Percentiles rank a stretch among this genome's conserved stretches.
These are phyloP conservation scores for Chlorophyllum brunneum DNA, from an alignment of 768 basidiomycete genomes.

Conservation along the genomic window DNA sequence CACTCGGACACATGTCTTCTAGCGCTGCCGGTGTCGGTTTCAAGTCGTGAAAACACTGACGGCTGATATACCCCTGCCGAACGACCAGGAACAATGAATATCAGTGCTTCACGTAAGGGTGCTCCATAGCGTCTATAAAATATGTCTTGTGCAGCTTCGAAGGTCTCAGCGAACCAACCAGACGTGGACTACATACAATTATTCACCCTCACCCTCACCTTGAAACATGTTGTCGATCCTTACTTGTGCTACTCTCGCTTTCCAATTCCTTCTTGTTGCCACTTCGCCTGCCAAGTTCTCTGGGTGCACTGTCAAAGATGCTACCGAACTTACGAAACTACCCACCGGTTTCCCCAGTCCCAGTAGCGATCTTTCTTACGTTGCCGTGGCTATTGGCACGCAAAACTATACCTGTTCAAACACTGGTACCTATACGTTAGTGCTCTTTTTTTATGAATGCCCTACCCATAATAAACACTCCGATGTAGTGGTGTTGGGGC, in stretches of 20 bases:
- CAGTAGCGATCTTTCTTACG: conserved; percentile 29
- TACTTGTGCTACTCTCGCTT: background rate
- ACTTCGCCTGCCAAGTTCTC: background rate
- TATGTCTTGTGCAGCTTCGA: too few species aligned
- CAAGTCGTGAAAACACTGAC: too few species aligned
- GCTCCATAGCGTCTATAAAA: too few species aligned
- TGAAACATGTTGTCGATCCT: too few species aligned
- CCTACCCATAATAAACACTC: background rate
- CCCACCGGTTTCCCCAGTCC: conserved; percentile 34
- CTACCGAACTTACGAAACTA: conserved; percentile 18
- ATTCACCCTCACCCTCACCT: too few species aligned
- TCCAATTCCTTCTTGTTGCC: background rate
- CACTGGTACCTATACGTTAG: conserved; percentile 45
- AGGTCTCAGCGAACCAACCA: too few species aligned
- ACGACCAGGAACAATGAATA: too few species aligned
- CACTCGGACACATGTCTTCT: too few species aligned
- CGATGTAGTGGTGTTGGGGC: conserved; percentile 43
- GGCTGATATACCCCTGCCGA: too few species aligned
- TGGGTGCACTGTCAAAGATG: conserved; percentile 24
- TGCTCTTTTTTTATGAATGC: background rate
- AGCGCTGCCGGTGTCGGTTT: too few species aligned
- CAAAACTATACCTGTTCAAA: conserved; percentile 54
- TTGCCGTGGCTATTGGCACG: conserved; percentile 44
- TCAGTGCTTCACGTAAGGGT: too few species aligned
- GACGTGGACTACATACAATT: too few species aligned